Evolutionary conservation across 2,329 filamentous ascomycete species (phyloP).

Genomic region (Corynespora cassiicola): DNA sequence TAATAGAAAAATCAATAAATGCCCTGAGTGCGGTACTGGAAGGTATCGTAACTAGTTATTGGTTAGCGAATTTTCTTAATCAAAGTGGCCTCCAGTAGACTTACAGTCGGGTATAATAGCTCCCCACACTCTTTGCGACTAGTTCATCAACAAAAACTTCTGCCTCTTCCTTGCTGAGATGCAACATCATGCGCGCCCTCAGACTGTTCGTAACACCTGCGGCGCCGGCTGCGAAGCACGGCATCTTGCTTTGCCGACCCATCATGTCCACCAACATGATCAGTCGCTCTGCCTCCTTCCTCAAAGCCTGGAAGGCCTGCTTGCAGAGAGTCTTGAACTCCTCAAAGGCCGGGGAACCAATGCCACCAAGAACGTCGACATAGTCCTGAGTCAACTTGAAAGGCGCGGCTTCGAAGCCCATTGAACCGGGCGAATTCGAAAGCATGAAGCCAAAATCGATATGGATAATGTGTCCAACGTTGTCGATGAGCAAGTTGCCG

Average conservation of each 20-base stretch:
- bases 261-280: slow-evolving; percentile 85
- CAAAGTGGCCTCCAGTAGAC: slow-evolving; percentile 35
- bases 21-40: slow-evolving; percentile 86
- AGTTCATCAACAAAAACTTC: slow-evolving; percentile 83
- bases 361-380: slow-evolving; percentile 79
- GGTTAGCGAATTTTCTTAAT: slow-evolving; percentile 16
- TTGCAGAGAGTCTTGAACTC: slow-evolving; percentile 83
- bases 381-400: slow-evolving; percentile 90
- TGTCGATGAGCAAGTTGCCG: slow-evolving; percentile 85
- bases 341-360: slow-evolving; percentile 72
- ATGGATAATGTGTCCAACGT: slow-evolving; percentile 84
- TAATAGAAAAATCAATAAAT: slow-evolving; percentile 72
- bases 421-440: slow-evolving; percentile 82
- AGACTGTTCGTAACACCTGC: slow-evolving; percentile 72
- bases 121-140: slow-evolving; percentile 80
- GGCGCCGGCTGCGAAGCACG: slow-evolving; percentile 79
- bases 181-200: slow-evolving; percentile 78
- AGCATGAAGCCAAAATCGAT: slow-evolving; percentile 93
- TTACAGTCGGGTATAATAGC: slow-evolving; percentile 86
- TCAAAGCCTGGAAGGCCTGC: slow-evolving; percentile 81
- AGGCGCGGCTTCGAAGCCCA: slow-evolving; percentile 85
- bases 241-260: slow-evolving; percentile 84
- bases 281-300: slow-evolving; percentile 79
- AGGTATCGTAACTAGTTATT: slow-evolving; percentile 75
- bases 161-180: slow-evolving; percentile 82